These are phyloP conservation scores for Aspergillus carbonarius DNA, from an alignment of 2,329 filamentous ascomycete genomes.

Conservation along the genomic window DNA sequence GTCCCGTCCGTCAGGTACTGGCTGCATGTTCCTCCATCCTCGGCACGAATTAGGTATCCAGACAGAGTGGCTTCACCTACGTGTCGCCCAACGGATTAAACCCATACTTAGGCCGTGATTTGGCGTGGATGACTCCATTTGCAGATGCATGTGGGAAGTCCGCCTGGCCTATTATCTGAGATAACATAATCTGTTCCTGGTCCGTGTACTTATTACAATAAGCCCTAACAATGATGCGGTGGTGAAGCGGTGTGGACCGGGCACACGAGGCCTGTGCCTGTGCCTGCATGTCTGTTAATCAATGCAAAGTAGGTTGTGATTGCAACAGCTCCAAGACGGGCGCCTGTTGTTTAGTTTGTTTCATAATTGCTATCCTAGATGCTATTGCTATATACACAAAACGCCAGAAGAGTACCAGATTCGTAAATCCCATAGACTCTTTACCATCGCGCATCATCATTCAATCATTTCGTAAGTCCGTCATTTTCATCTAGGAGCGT, in stretches of 20 bases:
- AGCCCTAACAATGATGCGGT: slow-evolving; percentile 5
- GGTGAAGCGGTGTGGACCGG: background rate
- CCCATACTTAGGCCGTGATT: slow-evolving; percentile 4
- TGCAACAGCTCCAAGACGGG: background rate
- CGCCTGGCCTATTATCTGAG: background rate
- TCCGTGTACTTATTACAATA: background rate
- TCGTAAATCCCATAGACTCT: slow-evolving; percentile 1
- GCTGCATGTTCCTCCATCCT: background rate
- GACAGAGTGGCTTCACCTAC: background rate
- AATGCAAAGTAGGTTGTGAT: background rate
- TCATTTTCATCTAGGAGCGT: slow-evolving; percentile 6
- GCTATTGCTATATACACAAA: slow-evolving; percentile 3
- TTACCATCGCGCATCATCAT: slow-evolving; percentile 10
- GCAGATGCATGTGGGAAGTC: background rate
- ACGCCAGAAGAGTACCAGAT: background rate
- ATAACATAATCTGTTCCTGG: background rate
- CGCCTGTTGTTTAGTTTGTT: background rate
- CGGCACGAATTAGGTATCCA: slow-evolving; percentile 1
- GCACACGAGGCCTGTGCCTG: background rate
- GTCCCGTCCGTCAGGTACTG: slow-evolving; percentile 5
- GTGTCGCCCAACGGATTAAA: background rate
- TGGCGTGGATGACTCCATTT: background rate
- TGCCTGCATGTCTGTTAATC: background rate
- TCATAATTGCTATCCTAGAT: background rate
- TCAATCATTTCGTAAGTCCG: slow-evolving; percentile 9